Conservation (phyloP, 805 yeast species). For the Nakazawaea wyomingensis region DNA sequence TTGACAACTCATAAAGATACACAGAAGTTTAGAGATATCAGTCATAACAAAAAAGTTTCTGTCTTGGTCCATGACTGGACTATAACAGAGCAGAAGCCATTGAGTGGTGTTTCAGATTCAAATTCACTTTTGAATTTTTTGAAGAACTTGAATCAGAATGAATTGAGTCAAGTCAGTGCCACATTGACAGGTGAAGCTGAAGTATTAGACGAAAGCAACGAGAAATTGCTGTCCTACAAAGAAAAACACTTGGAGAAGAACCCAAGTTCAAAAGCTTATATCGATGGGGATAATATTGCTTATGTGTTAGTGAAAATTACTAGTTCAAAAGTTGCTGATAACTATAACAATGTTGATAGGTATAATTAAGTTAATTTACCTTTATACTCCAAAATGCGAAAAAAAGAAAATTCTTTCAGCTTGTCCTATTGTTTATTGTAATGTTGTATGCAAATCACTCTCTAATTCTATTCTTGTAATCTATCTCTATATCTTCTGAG, state of each 20-base stretch:
- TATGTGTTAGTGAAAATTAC: constrained; percentile 61
- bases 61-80: constrained; percentile 90
- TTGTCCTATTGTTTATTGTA: neutral
- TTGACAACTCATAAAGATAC: constrained; percentile 70
- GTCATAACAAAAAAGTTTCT: constrained; percentile 71
- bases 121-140: constrained; percentile 54
- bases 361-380: constrained; percentile 18
- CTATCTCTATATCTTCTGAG: too few species aligned
- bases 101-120: constrained; percentile 22
- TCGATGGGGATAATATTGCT: constrained; percentile 58
- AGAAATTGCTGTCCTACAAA: constrained; percentile 56
- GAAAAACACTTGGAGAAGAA: constrained; percentile 54
- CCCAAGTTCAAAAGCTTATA: constrained; percentile 67
- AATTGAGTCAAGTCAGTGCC: constrained; percentile 74
- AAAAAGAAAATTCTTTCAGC: neutral
- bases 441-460: too few species aligned
- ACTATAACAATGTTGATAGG: constrained; percentile 50
- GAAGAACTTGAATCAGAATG: constrained; percentile 73
- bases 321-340: constrained; percentile 75
- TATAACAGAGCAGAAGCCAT: constrained; percentile 40
- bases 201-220: constrained; percentile 39
- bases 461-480: too few species aligned
- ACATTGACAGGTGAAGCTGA: constrained; percentile 72
- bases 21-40: constrained; percentile 67
- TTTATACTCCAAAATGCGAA: too few species aligned